Conservation (phyloP, 306 rosid genomes). For the Adenanthera pavonina region DNA sequence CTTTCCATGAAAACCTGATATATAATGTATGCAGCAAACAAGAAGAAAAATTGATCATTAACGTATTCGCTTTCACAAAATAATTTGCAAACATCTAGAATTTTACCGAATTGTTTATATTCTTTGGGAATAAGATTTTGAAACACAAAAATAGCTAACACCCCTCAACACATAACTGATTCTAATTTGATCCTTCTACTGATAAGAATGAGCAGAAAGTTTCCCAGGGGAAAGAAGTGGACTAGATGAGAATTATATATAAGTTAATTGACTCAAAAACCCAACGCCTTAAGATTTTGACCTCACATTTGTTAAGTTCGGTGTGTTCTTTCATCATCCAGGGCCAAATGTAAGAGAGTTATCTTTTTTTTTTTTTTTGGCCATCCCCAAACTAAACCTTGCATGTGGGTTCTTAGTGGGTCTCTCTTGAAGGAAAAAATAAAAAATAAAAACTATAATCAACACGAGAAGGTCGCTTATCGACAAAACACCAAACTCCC, state of each 20-base stretch:
- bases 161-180: background rate
- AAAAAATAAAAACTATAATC: too few species aligned
- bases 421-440: too few species aligned
- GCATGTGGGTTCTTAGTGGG: too few species aligned
- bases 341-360: background rate
- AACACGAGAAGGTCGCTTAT: background rate
- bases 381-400: too few species aligned
- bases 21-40: too few species aligned
- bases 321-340: background rate
- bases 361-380: too few species aligned
- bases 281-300: background rate
- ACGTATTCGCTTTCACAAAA: too few species aligned
- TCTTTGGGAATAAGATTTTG: background rate
- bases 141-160: background rate
- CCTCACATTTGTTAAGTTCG: background rate
- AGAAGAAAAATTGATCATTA: too few species aligned
- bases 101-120: background rate
- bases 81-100: conserved; percentile 22
- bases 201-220: background rate
- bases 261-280: background rate
- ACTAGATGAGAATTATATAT: background rate
- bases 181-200: background rate
- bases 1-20: conserved; percentile 61
- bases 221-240: background rate
- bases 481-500: background rate